phyloP scores from a whole-genome alignment of 2,329 filamentous ascomycete genomes.

The Penicillium polonicum region DNA sequence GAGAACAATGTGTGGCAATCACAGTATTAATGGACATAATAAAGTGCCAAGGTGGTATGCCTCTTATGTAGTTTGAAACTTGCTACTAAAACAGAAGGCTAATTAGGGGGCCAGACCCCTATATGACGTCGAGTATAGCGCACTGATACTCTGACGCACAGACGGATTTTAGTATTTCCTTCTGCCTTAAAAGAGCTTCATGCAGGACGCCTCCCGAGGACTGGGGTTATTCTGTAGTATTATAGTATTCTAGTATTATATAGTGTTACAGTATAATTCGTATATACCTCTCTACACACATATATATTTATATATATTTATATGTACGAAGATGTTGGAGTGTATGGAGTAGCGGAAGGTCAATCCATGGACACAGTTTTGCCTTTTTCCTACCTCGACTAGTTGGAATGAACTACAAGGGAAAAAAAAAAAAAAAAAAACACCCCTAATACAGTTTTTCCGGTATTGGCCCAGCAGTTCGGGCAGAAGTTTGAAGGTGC shows the following conservation, averaged over 20 bases:
- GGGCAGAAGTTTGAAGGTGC: conserved; percentile 3
- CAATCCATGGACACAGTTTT: neutral
- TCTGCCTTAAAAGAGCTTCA: conserved; percentile 11
- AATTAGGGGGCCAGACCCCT: conserved; percentile 17
- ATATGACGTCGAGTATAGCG: conserved; percentile 17
- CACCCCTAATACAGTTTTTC: neutral
- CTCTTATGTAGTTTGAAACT: neutral
- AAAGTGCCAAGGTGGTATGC: neutral
- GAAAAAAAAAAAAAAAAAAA: neutral
- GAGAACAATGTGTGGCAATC: neutral
- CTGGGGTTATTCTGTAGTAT: neutral
- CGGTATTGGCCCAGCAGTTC: neutral
- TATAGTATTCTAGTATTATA: neutral
- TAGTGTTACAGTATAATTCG: neutral
- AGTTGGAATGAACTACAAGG: neutral
- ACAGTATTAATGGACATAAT: neutral
- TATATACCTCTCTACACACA: neutral
- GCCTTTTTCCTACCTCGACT: neutral
- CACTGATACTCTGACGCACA: conserved; percentile 13
- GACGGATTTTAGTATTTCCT: neutral
- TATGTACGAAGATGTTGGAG: neutral
- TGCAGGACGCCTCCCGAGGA: conserved; percentile 13
- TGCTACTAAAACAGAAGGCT: neutral
- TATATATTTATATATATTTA: neutral
- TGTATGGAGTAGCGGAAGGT: neutral